Conservation (phyloP, 2,329 filamentous ascomycete species). For the Penicillium sp. region DNA sequence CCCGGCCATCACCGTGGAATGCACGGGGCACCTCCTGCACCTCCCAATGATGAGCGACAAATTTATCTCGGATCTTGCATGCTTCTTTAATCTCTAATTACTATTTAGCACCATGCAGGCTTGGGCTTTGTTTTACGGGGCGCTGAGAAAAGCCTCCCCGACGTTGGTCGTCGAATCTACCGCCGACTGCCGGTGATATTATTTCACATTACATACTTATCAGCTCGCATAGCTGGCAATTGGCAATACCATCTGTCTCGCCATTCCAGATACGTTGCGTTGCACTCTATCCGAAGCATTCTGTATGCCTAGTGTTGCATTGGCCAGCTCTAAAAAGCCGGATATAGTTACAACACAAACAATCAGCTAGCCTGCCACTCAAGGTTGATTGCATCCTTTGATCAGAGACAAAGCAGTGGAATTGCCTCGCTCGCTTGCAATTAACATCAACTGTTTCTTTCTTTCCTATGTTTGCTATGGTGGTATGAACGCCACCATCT, state of each 20-base stretch:
- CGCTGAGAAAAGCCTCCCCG: neutral
- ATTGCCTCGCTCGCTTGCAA: too few species aligned
- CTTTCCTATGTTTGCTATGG: too few species aligned
- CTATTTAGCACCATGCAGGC: neutral
- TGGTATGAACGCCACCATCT: too few species aligned
- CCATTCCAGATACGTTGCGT: neutral
- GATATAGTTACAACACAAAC: neutral
- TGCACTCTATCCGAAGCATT: neutral
- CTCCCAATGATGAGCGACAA: neutral
- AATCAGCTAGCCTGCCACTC: neutral
- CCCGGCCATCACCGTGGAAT: slow-evolving; percentile 9
- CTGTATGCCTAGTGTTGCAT: neutral
- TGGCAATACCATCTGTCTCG: too few species aligned
- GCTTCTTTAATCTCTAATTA: neutral
- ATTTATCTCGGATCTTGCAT: neutral
- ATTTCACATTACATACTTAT: too few species aligned
- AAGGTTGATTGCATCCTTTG: neutral
- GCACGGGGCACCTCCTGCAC: neutral
- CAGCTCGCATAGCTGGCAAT: too few species aligned
- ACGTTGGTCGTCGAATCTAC: too few species aligned
- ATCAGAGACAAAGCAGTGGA: neutral
- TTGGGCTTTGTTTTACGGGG: neutral
- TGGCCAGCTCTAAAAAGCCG: neutral
- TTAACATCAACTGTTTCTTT: too few species aligned
- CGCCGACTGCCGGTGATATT: neutral